These are phyloP conservation scores for Mucor circinelloides DNA, from an alignment of 371 early-diverging fungal genomes.

Conservation along the genomic window DNA sequence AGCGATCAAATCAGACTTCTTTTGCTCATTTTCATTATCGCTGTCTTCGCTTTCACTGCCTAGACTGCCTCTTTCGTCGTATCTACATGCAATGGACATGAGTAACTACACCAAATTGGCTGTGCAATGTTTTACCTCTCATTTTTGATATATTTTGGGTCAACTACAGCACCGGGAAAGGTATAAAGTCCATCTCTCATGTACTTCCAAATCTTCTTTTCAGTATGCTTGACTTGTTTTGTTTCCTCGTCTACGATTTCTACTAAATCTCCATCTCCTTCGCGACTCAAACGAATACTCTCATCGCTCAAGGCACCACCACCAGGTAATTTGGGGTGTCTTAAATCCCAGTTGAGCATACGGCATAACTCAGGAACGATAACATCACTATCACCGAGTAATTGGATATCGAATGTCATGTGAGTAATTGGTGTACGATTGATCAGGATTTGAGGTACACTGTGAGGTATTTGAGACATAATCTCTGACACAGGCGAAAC, in stretches of 20 bases:
- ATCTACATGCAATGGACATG: neutral
- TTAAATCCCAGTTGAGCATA: constrained; percentile 74
- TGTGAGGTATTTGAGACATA: constrained; percentile 79
- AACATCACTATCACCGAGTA: constrained; percentile 86
- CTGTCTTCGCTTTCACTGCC: constrained; percentile 8
- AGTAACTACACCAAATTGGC: neutral
- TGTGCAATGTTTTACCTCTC: constrained; percentile 8
- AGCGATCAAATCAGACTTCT: neutral
- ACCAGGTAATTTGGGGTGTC: constrained; percentile 56
- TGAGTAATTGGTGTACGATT: constrained; percentile 87
- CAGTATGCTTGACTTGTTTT: constrained; percentile 10
- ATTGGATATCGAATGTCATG: constrained; percentile 86
- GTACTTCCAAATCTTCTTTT: constrained; percentile 32
- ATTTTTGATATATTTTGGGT: constrained; percentile 30
- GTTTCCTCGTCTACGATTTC: constrained; percentile 13
- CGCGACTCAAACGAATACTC: constrained; percentile 19
- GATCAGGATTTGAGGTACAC: constrained; percentile 89
- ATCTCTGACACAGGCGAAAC: constrained; percentile 94
- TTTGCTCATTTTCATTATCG: constrained; percentile 3
- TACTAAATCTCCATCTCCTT: constrained; percentile 16
- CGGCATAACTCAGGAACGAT: constrained; percentile 82
- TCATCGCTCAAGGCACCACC: constrained; percentile 50
- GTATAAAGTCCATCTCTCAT: constrained; percentile 45
- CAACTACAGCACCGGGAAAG: constrained; percentile 48
- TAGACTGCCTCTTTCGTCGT: constrained; percentile 16